A percentile compares a stretch with the other conserved stretches of the same genome.
Conservation (phyloP, 2,329 filamentous ascomycete genomes). For the Ceratocystis albifundus region DNA sequence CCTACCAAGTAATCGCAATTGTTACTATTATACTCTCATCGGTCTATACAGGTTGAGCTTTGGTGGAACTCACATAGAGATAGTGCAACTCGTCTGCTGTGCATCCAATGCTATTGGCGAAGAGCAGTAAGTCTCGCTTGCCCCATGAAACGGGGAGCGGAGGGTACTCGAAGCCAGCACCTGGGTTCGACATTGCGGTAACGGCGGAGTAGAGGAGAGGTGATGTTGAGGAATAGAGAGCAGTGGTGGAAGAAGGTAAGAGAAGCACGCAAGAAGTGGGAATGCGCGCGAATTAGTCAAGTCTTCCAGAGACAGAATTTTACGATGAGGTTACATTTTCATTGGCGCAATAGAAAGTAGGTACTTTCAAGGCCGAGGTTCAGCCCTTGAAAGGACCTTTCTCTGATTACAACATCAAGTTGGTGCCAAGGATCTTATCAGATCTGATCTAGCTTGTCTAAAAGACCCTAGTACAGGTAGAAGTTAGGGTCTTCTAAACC, state of each 20-base stretch:
- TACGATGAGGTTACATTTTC: background rate
- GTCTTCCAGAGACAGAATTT: background rate
- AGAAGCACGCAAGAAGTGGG: background rate
- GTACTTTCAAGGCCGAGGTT: background rate
- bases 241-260: background rate
- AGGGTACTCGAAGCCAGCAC: conserved; percentile 70
- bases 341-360: background rate
- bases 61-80: conserved; percentile 57
- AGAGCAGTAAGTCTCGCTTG: conserved; percentile 78
- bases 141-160: conserved; percentile 66
- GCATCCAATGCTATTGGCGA: conserved; percentile 78
- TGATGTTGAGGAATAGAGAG: background rate
- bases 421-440: background rate
- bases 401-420: background rate
- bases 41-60: background rate
- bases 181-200: conserved; percentile 34
- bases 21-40: background rate
- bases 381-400: background rate
- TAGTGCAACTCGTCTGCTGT: conserved; percentile 84
- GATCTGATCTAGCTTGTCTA: background rate
- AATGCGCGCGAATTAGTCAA: background rate
- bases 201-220: background rate
- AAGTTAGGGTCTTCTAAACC: background rate
- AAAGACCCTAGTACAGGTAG: background rate
- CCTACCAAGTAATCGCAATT: conserved; percentile 38